A percentile compares a stretch with the other conserved stretches of the same genome.
Conservation (phyloP, 805 yeast species). For the Nakazawaea pomicola region DNA sequence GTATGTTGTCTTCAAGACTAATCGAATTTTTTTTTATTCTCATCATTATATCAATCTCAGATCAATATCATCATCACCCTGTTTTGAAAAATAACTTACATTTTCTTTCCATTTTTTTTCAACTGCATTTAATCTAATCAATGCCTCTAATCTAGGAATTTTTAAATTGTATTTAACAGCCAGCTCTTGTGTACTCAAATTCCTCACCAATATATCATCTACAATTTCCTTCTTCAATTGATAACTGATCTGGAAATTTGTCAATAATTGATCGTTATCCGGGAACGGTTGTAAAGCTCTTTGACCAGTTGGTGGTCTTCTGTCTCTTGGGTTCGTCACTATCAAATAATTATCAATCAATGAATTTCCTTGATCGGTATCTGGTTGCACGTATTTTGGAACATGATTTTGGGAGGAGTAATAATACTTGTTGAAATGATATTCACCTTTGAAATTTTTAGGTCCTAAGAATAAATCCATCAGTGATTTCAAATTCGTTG, state of each 20-base stretch:
- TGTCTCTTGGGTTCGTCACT: conserved; percentile 17
- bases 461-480: conserved; percentile 80
- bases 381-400: conserved; percentile 69
- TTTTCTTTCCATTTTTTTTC: conserved; percentile 57
- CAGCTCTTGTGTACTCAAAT: conserved; percentile 60
- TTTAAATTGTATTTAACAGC: conserved; percentile 77
- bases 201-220: conserved; percentile 46
- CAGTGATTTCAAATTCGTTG: conserved; percentile 54
- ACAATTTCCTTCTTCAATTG: conserved; percentile 58
- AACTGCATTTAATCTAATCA: conserved; percentile 59
- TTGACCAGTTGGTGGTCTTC: conserved; percentile 11
- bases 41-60: conserved; percentile 39
- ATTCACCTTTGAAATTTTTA: conserved; percentile 77
- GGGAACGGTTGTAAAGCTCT: conserved; percentile 75
- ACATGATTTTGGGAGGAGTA: conserved; percentile 60
- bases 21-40: conserved; percentile 44
- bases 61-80: no score
- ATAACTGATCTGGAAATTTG: conserved; percentile 57
- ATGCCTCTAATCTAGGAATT: conserved; percentile 86
- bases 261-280: conserved; percentile 59
- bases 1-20: conserved; percentile 69
- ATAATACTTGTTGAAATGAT: conserved; percentile 68
- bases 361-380: conserved; percentile 36
- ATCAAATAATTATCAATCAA: conserved; percentile 15
- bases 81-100: conserved; percentile 40